Evolutionary conservation across 2,329 filamentous ascomycete genomes (phyloP).

Genomic region (Fusarium sterilihyphosum): DNA sequence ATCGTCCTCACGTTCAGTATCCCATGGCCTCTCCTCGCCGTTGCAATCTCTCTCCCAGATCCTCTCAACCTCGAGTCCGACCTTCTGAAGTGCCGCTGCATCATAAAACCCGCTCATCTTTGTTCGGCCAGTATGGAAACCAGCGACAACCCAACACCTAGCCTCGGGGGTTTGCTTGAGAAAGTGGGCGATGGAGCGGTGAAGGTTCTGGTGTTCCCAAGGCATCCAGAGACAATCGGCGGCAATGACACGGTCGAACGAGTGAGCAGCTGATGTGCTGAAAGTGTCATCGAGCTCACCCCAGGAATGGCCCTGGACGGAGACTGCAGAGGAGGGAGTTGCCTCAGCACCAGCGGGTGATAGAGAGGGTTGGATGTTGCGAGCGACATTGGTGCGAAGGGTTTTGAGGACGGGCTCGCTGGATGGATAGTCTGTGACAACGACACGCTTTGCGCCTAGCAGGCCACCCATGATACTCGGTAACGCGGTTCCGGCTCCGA

Average conservation of each 20-base stretch:
- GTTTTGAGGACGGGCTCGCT: conserved; percentile 67
- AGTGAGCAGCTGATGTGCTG: conserved; percentile 41
- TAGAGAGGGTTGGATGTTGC: conserved; percentile 55
- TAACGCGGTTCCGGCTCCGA: conserved; percentile 73
- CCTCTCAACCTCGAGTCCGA: conserved; percentile 68
- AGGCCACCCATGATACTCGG: conserved; percentile 61
- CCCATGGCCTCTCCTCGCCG: conserved; percentile 70
- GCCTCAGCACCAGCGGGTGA: conserved; percentile 45
- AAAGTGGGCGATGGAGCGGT: conserved; percentile 70
- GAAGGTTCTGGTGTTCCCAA: conserved; percentile 74
- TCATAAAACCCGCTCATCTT: conserved; percentile 75
- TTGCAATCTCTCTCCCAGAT: conserved; percentile 77
- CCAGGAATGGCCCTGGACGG: conserved; percentile 72
- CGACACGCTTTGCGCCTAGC: conserved; percentile 60
- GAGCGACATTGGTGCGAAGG: conserved; percentile 65
- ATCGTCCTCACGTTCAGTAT: conserved; percentile 70
- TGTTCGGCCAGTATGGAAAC: conserved; percentile 76
- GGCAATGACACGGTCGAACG: conserved; percentile 72
- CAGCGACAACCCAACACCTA: conserved; percentile 72
- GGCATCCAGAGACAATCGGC: conserved; percentile 83
- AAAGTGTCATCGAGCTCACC: conserved; percentile 58
- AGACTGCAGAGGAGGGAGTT: conserved; percentile 43
- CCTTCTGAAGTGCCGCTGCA: conserved; percentile 52
- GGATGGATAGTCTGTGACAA: conserved; percentile 77
- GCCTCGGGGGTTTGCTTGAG: conserved; percentile 57